A percentile compares a stretch with the other conserved stretches of the same genome.
Conservation (phyloP, 768 basidiomycete species). For the Lentinula boryana region DNA sequence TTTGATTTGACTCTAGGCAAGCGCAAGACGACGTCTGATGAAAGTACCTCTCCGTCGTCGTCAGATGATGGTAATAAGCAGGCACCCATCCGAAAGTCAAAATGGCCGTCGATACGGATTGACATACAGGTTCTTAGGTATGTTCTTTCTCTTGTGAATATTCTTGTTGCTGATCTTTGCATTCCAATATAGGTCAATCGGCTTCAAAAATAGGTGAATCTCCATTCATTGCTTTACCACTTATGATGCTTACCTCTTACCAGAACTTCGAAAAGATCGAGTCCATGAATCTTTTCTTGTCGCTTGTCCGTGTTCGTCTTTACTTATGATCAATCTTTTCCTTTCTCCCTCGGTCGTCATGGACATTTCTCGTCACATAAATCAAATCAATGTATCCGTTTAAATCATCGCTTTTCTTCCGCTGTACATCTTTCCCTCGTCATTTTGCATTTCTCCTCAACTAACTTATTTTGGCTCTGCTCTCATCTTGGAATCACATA, state of each 20-base stretch:
- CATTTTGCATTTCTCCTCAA: neutral
- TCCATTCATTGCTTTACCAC: neutral
- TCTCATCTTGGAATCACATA: neutral
- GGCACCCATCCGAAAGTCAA: neutral
- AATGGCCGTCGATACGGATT: constrained; percentile 1
- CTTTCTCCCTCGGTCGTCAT: neutral
- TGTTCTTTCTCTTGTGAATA: neutral
- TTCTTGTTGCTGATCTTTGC: neutral
- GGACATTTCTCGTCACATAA: neutral
- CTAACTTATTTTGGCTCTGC: neutral
- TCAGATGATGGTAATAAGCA: neutral
- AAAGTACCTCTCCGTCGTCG: neutral
- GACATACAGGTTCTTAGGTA: constrained; percentile 3
- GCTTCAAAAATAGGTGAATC: neutral
- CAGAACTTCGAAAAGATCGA: neutral
- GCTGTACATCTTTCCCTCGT: neutral
- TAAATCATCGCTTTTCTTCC: neutral
- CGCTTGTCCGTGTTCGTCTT: neutral
- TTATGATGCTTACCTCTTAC: neutral
- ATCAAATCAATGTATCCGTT: neutral
- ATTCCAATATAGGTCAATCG: neutral
- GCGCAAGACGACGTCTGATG: neutral
- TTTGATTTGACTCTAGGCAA: neutral
- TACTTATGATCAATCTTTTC: neutral
- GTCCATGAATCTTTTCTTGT: neutral